A percentile compares a stretch with the other conserved stretches of the same genome.
phyloP scores from a whole-genome alignment of 345 rosid genomes.

The Streptanthus diversifolius region DNA sequence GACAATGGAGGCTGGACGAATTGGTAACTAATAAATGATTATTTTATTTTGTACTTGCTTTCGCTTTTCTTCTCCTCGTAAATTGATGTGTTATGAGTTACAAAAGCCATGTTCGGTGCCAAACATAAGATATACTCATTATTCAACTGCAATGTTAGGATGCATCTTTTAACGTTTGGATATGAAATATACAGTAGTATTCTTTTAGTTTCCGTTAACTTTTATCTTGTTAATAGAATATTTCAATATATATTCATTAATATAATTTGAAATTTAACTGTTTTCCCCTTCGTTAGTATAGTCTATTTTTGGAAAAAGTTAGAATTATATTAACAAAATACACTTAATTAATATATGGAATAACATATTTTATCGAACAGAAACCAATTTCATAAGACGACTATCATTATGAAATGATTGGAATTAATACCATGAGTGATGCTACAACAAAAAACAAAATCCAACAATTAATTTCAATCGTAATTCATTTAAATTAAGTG shows the following conservation, averaged over 20 bases:
- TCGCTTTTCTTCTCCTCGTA: slow-evolving; percentile 12
- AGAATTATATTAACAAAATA: neutral
- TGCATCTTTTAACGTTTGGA: slow-evolving; percentile 2
- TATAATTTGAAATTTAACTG: too few species aligned
- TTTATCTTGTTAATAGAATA: too few species aligned
- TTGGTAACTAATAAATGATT: slow-evolving; percentile 28
- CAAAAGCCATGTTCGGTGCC: slow-evolving; percentile 17
- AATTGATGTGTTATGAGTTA: slow-evolving; percentile 17
- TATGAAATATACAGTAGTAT: neutral
- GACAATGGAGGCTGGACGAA: slow-evolving; percentile 41
- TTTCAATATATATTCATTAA: too few species aligned
- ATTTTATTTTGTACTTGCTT: slow-evolving; percentile 23
- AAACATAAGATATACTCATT: neutral
- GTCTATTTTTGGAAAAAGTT: neutral
- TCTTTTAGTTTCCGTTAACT: neutral
- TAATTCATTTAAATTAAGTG: neutral
- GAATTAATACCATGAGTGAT: neutral
- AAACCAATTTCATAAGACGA: neutral
- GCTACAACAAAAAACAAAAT: neutral
- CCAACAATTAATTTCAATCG: neutral
- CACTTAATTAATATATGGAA: neutral
- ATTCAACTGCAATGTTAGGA: neutral
- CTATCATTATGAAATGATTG: neutral
- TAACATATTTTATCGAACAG: neutral
- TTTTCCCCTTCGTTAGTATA: neutral